Evolutionary conservation across 2,329 filamentous ascomycete species (phyloP), one percentile per base, ranked within the genome.

Genomic region (Proliferodiscus dingleyae): DNA sequence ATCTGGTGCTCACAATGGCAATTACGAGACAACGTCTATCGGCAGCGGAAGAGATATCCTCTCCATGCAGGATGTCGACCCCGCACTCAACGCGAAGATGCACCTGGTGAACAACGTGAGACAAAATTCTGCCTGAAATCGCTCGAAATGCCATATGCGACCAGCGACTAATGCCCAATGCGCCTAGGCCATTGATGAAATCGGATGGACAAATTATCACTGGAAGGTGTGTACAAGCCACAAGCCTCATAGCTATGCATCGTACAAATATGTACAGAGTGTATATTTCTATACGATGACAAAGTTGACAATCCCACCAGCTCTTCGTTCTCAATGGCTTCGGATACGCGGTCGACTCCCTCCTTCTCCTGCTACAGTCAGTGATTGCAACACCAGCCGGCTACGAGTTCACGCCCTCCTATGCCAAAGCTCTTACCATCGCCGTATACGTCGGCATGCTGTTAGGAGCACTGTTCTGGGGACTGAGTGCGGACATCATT

Each of bases 71-170:
- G 71, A 77, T 56, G 65, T 77, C 22, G 81, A 85, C 58, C 77
- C 78, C 4, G 79, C 75, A 1, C 65, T 85, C 36, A 77, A 78
- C 55, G 74, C 74, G 32, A 85, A 86, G 62, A 86, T 85, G 80
- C 74, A 81, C 54, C 68, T 86, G 22, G 74, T 86, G 49, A 87
- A 86, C 60, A 75, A 86, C 62, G 79, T 79, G 56, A 65, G 74
- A 22, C 45, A 44, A 28, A 9, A 41, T 29, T 15, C 37, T 29
- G 44, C 22, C 41, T 26, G 34, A 41, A 19, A n/a, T 15, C n/a
- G 16, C n/a, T 32, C 33, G 18, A 7, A 40, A 37, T 21, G 10
- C 18, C 15, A 38, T 10, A 2, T 5, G 7, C 22, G 15, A 38
- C 21, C 13, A 29, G 30, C 44, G 39, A 41, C 37, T 23, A 28